Percentiles rank a stretch among this genome's conserved stretches.
These are phyloP conservation scores for Saitozyma sp. DNA, from an alignment of 768 basidiomycete genomes.

Conservation along the genomic window DNA sequence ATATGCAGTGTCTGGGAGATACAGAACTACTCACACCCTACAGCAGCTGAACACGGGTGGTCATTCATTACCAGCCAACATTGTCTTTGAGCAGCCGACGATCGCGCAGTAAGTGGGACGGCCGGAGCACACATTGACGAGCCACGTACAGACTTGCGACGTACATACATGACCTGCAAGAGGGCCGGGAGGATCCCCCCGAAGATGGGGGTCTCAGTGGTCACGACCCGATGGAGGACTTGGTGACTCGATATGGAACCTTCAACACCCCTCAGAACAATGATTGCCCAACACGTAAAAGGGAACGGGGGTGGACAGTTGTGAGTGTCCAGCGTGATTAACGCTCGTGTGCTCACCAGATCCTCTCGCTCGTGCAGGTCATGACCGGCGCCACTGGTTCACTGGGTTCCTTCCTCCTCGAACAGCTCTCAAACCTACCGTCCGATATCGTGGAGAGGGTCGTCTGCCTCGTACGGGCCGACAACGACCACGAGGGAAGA, in stretches of 20 bases:
- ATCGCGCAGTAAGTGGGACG: slow-evolving; percentile 25
- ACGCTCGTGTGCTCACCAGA: too few species aligned
- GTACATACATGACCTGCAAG: slow-evolving; percentile 32
- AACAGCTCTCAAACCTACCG: slow-evolving; percentile 13
- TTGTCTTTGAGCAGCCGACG: slow-evolving; percentile 47
- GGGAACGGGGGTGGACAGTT: slow-evolving; percentile 9
- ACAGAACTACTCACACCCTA: too few species aligned
- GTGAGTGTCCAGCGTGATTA: slow-evolving; percentile 12
- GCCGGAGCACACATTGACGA: not conserved
- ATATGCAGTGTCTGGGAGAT: too few species aligned
- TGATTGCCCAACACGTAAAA: not conserved
- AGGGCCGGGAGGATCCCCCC: slow-evolving; percentile 4
- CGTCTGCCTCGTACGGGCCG: slow-evolving; percentile 47
- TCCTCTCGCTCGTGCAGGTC: slow-evolving; percentile 21
- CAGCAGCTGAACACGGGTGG: slow-evolving; percentile 32
- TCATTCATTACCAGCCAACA: slow-evolving; percentile 29
- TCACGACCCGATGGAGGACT: slow-evolving; percentile 23
- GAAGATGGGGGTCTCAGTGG: slow-evolving; percentile 5
- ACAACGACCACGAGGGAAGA: slow-evolving; percentile 21
- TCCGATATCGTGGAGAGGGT: slow-evolving; percentile 17
- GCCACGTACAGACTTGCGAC: slow-evolving; percentile 17
- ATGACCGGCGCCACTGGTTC: slow-evolving; percentile 51
- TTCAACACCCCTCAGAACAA: not conserved
- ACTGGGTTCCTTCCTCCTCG: slow-evolving; percentile 41
- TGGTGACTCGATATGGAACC: slow-evolving; percentile 32